These are phyloP conservation scores for Pouteria glomerata DNA, from an alignment of 148 eudicot species.

Conservation along the genomic window DNA sequence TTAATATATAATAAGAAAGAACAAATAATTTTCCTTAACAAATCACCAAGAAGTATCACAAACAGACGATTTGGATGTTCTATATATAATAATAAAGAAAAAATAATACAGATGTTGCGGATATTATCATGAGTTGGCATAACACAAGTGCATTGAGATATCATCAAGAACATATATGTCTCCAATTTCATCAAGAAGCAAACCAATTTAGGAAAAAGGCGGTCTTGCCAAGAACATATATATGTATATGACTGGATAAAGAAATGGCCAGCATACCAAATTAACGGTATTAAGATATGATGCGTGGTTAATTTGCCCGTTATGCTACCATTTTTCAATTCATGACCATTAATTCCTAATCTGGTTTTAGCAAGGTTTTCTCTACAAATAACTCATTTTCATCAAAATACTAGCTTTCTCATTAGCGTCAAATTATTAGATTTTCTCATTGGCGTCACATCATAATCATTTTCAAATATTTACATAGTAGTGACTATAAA, in stretches of 20 bases:
- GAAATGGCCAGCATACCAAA: not conserved
- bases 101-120: too few species aligned
- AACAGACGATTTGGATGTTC: too few species aligned
- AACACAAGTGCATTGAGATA: not conserved
- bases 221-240: not conserved
- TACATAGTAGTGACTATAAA: not conserved
- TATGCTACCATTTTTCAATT: not conserved
- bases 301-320: not conserved
- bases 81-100: too few species aligned
- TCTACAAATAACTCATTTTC: not conserved
- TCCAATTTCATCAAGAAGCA: not conserved
- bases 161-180: not conserved
- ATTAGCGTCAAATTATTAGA: too few species aligned
- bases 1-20: not conserved
- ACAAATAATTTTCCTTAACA: not conserved
- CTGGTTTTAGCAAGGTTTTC: not conserved
- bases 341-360: too few species aligned
- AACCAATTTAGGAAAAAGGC: not conserved
- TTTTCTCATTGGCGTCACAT: not conserved
- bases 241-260: not conserved
- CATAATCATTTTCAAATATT: not conserved
- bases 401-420: too few species aligned
- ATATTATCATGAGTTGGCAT: not conserved
- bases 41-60: too few species aligned
- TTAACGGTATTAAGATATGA: not conserved